Evolutionary conservation across 75 land plant species (phyloP).

Genomic region (Larix kaempferi): DNA sequence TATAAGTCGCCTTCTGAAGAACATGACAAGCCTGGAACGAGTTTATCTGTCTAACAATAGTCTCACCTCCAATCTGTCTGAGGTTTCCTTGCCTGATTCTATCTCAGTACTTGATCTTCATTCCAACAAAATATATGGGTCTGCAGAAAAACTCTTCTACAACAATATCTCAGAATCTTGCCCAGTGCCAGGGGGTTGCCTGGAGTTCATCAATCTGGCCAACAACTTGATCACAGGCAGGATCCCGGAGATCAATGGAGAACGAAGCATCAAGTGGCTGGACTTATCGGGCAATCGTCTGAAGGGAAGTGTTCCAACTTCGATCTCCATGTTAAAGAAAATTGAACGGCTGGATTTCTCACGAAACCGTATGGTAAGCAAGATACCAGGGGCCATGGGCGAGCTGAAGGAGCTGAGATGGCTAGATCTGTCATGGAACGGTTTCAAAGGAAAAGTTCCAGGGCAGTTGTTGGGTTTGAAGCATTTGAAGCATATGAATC

Average conservation of each 20-base stretch:
- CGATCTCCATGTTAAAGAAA: constrained; percentile 37
- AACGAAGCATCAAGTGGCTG: constrained; percentile 26
- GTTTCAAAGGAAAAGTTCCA: constrained; percentile 61
- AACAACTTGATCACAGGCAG: constrained; percentile 35
- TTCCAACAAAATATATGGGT: constrained; percentile 44
- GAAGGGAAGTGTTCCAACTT: constrained; percentile 61
- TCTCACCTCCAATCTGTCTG: constrained; percentile 26
- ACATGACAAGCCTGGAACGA: constrained; percentile 30
- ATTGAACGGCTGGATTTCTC: constrained; percentile 54
- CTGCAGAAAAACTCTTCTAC: constrained; percentile 24
- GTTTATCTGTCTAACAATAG: constrained; percentile 52
- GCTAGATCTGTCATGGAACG: constrained; percentile 65
- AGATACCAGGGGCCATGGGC: constrained; percentile 54
- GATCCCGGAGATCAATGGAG: constrained; percentile 36
- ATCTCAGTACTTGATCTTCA: constrained; percentile 42
- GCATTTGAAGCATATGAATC: constrained; percentile 32
- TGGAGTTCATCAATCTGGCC: constrained; percentile 43
- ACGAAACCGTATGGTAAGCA: constrained; percentile 43
- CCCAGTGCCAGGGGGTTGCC: background rate
- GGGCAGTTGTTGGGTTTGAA: constrained; percentile 29
- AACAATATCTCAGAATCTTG: constrained; percentile 16
- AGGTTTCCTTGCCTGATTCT: constrained; percentile 21
- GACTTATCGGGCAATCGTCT: constrained; percentile 51
- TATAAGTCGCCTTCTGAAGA: constrained; percentile 30
- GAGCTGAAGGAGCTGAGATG: constrained; percentile 35